phyloP scores from a whole-genome alignment of 768 basidiomycete genomes.

The Tephrocybe rancida region DNA sequence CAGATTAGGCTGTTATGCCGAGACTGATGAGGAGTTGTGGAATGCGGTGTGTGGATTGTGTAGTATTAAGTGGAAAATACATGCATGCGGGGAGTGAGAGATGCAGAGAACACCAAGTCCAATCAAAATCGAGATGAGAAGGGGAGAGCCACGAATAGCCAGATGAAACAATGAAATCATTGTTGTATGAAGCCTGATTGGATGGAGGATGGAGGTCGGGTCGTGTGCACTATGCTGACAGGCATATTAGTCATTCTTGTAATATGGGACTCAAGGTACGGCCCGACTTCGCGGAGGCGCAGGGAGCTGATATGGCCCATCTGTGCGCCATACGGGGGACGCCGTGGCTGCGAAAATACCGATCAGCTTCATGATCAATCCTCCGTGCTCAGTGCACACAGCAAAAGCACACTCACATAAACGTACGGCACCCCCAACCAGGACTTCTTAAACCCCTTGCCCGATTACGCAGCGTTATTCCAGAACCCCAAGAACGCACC shows the following conservation, averaged over 20 bases:
- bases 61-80: constrained; percentile 4
- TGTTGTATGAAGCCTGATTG: not conserved
- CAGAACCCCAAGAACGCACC: constrained; percentile 73
- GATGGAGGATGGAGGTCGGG: not conserved
- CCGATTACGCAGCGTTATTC: constrained; percentile 22
- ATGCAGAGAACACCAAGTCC: not conserved
- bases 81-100: not conserved
- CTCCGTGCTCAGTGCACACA: not conserved
- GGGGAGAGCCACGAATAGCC: not conserved
- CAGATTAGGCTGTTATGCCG: not conserved
- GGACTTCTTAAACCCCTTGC: not conserved
- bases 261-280: not conserved
- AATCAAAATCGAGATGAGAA: not conserved
- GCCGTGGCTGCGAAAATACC: not conserved
- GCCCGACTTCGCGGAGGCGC: not conserved
- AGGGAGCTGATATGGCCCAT: too few relatives aligned
- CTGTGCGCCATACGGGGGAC: not conserved
- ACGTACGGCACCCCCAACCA: not conserved
- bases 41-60: not conserved
- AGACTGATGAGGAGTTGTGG: not conserved
- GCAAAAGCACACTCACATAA: constrained; percentile 7
- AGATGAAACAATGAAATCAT: not conserved
- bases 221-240: not conserved
- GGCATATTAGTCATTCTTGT: not conserved
- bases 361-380: not conserved